Base-by-base conservation (phyloP, 2,329 filamentous ascomycete species). In the Pezicula rhizophila region DNA sequence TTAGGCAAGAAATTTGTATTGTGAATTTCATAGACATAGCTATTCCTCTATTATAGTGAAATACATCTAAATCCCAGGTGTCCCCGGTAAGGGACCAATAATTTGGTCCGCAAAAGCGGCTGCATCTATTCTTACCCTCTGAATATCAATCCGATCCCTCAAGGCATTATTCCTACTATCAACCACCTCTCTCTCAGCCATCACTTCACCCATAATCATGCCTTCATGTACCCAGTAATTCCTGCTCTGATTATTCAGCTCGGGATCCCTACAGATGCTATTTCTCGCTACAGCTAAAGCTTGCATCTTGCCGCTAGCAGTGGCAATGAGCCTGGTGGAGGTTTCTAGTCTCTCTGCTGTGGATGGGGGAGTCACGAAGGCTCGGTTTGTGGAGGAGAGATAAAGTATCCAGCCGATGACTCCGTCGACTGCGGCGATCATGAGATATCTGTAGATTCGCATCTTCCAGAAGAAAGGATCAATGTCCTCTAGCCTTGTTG, bases 181-280 rank as follows among this genome's bases (percentile, higher is more conserved):
- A 33, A 88, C 70, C 7, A 91, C 87, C 53, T 87, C 85, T 52
- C 81, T 76, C 54, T 92, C 86, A 71, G 90, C 86, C 77, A 95
- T 85, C 20, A 87, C 81, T 60, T 85, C 81, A 33, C 77, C 72
- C 78, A 87, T 89, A 26, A 89, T 66, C 45, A 78, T 72, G 6
- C 81, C 85, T 70, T 96, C 89, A 40, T 85, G 84, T 8, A 74
- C 71, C 92, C 92, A 97, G 68, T 96, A 96, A 14, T 74, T 76
- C 57, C 84, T 78, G 44, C 78, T 77, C 50, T 78, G 77, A 2
- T 68, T 73, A 51, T 90, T 80, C 65, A 96, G 70, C 39, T 77
- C 78, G 53, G 80, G 76, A 68, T 96, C 88, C 48, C 91, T 73
- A 49, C 85, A 74, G 14, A 87, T 78, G 2, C 89, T 88, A 70